Evolutionary conservation across 176 grass and related monocot species (phyloP).

Genomic region (Rhipidocladum racemiflorum): DNA sequence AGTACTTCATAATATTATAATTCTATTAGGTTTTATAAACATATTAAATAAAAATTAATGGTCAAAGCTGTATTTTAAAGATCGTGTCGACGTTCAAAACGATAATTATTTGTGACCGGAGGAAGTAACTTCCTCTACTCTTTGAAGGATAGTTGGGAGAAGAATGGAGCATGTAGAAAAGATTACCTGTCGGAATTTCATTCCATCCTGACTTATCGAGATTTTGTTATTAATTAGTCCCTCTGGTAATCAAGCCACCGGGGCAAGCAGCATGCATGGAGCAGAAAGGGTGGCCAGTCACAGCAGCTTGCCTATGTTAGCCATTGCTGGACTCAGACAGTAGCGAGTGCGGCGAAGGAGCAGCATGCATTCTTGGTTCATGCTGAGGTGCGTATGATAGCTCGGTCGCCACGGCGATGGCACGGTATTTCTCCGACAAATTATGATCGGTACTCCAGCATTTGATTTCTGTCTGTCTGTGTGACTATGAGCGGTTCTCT

Average conservation of each 20-base stretch:
- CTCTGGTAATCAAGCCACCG: not conserved
- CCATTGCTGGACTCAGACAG: not conserved
- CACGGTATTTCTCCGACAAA: not conserved
- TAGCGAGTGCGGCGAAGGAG: not conserved
- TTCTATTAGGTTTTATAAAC: too few species aligned
- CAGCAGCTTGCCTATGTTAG: not conserved
- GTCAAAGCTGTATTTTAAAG: too few species aligned
- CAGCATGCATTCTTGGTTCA: not conserved
- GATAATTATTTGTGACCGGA: too few species aligned
- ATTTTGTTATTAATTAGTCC: not conserved
- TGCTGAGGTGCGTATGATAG: not conserved
- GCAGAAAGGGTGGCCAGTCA: not conserved
- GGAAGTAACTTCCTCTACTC: too few species aligned
- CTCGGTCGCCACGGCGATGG: not conserved
- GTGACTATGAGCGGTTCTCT: not conserved
- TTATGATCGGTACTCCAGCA: not conserved
- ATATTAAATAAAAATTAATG: too few species aligned
- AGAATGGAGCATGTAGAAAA: not conserved
- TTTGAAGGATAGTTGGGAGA: too few species aligned
- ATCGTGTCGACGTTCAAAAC: too few species aligned
- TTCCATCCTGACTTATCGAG: not conserved
- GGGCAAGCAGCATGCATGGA: constrained; percentile 17
- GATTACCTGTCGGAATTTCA: not conserved
- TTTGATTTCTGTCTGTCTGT: not conserved
- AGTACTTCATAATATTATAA: too few species aligned